Percentiles rank a stretch among this genome's conserved stretches.
phyloP scores from a whole-genome alignment of 352 stramenopile species.

The Pythium chondricola region DNA sequence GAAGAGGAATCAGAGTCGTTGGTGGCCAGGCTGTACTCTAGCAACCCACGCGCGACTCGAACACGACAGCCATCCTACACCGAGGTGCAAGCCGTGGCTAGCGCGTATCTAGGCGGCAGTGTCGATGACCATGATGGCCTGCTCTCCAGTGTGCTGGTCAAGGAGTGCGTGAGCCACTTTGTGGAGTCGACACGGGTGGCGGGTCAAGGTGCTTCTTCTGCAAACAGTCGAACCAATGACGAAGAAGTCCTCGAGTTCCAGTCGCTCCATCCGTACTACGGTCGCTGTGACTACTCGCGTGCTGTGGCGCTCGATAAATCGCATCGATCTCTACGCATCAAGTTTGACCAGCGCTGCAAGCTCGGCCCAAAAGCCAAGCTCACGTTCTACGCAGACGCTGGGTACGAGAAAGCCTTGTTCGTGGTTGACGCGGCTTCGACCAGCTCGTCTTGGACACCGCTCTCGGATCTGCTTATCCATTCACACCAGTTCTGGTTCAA shows the following conservation, averaged over 20 bases:
- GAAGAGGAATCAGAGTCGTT: slow-evolving; percentile 20
- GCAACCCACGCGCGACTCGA: slow-evolving; percentile 11
- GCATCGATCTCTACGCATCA: slow-evolving; percentile 59
- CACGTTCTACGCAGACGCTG: slow-evolving; percentile 59
- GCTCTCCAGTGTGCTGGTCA: slow-evolving; percentile 68
- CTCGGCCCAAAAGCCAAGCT: slow-evolving; percentile 66
- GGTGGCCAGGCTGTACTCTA: slow-evolving; percentile 1
- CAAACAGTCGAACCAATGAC: background rate
- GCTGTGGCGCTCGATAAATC: slow-evolving; percentile 42
- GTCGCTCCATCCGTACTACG: slow-evolving; percentile 83
- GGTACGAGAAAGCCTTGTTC: slow-evolving; percentile 54
- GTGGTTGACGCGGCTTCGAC: slow-evolving; percentile 44
- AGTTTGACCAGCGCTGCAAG: slow-evolving; percentile 77
- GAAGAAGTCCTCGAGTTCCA: slow-evolving; percentile 46
- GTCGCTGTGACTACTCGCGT: slow-evolving; percentile 70
- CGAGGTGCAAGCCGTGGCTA: slow-evolving; percentile 55
- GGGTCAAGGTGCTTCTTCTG: slow-evolving; percentile 30
- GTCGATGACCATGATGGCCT: slow-evolving; percentile 53
- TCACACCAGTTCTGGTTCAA: slow-evolving; percentile 81
- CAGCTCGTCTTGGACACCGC: background rate
- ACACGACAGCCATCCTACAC: slow-evolving; percentile 49
- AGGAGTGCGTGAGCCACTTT: slow-evolving; percentile 84
- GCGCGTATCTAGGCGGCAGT: slow-evolving; percentile 38
- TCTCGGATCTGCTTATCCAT: slow-evolving; percentile 62
- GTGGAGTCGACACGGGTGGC: slow-evolving; percentile 74